A percentile compares a stretch with the other conserved stretches of the same genome.
phyloP scores from a whole-genome alignment of 192 early-diverging fungal species.

The Ramicandelaber brevisporus region DNA sequence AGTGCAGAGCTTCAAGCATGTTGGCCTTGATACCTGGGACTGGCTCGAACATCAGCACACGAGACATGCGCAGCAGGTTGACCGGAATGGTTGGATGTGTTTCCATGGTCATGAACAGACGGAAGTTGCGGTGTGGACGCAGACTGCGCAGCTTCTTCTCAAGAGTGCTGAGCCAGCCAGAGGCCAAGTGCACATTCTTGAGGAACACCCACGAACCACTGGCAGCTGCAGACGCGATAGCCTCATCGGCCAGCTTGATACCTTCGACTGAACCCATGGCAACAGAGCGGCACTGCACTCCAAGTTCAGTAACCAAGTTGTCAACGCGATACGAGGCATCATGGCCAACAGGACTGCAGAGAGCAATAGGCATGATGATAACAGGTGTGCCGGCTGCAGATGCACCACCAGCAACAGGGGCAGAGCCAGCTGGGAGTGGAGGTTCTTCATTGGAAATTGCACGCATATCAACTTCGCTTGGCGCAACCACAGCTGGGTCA shows the following conservation, averaged over 20 bases:
- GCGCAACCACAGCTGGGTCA: conserved; percentile 21
- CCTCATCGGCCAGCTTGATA: conserved; percentile 63
- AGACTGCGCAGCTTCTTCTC: conserved; percentile 83
- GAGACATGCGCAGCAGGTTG: conserved; percentile 67
- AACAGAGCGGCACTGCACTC: conserved; percentile 40
- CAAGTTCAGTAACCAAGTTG: conserved; percentile 43
- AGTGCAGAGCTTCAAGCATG: conserved; percentile 50
- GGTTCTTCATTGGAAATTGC: too few species aligned
- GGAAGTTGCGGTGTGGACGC: conserved; percentile 61
- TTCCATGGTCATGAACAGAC: conserved; percentile 95
- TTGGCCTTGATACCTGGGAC: conserved; percentile 89
- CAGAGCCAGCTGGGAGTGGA: too few species aligned
- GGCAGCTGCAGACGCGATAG: conserved; percentile 57
- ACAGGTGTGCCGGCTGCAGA: too few species aligned
- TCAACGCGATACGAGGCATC: conserved; percentile 93
- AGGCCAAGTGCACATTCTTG: conserved; percentile 96
- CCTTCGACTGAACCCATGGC: conserved; percentile 98
- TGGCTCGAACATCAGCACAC: conserved; percentile 89
- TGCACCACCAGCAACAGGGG: too few species aligned
- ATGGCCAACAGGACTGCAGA: conserved; percentile 81
- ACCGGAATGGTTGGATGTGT: conserved; percentile 88
- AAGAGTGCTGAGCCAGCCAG: conserved; percentile 75
- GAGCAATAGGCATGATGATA: conserved; percentile 68
- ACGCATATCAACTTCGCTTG: too few species aligned
- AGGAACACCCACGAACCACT: conserved; percentile 87